phyloP scores from a whole-genome alignment of 169 alveolate species.

The Plasmodium cynomolgi region DNA sequence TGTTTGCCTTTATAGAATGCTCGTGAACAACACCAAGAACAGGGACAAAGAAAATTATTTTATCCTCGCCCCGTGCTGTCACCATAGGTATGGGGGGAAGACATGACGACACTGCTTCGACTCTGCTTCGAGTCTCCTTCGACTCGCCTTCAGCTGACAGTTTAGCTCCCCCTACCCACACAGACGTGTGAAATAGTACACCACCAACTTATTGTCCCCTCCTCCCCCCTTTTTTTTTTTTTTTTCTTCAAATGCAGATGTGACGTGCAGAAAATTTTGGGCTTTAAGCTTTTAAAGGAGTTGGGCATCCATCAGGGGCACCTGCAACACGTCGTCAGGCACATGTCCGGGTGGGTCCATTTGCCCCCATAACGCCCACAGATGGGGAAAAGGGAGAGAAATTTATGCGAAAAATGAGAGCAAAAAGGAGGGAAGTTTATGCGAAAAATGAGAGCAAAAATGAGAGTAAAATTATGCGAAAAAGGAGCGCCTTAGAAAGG shows the following conservation, averaged over 20 bases:
- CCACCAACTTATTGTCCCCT: background rate
- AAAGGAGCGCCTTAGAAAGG: background rate
- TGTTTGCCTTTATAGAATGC: conserved; percentile 2
- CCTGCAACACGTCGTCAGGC: conserved; percentile 19
- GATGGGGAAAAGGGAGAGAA: background rate
- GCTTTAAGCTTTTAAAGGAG: conserved; percentile 10
- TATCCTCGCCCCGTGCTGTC: conserved; percentile 45
- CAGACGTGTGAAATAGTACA: background rate
- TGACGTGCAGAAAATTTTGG: conserved; percentile 26
- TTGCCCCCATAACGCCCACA: background rate
- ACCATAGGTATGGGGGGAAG: conserved; percentile 9
- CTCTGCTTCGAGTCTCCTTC: no score
- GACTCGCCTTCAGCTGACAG: background rate
- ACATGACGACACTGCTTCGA: no score
- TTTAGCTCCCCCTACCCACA: background rate
- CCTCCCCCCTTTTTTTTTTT: background rate
- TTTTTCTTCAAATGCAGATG: conserved; percentile 2
- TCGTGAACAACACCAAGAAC: conserved; percentile 13
- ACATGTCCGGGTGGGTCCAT: conserved; percentile 38
- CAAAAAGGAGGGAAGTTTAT: background rate
- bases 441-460: background rate
- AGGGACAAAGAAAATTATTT: conserved; percentile 12
- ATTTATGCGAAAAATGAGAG: background rate
- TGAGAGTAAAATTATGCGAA: background rate
- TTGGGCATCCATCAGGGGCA: conserved; percentile 5